Conservation (phyloP, 2,329 filamentous ascomycete genomes). For the Knufia fluminis region DNA sequence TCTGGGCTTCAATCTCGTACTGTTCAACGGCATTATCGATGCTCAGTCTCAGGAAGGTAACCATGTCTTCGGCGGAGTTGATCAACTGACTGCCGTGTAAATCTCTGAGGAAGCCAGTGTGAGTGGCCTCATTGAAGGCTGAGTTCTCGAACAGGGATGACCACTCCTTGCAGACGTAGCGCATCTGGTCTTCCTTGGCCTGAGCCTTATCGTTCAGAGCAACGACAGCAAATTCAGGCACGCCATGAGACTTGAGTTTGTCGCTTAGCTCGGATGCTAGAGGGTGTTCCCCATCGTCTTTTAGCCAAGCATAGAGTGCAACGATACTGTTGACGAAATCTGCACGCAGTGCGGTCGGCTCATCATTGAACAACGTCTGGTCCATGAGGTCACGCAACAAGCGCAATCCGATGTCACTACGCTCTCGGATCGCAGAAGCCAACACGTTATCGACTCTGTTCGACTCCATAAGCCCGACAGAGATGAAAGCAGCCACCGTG, state of each 20-base stretch:
- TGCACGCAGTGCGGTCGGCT: slow-evolving; percentile 67
- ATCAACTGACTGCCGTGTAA: slow-evolving; percentile 67
- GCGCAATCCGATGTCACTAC: slow-evolving; percentile 63
- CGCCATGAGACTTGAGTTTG: slow-evolving; percentile 48
- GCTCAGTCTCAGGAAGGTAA: slow-evolving; percentile 68
- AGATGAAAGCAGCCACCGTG: slow-evolving; percentile 52
- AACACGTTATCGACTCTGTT: slow-evolving; percentile 61
- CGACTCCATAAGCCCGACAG: slow-evolving; percentile 52
- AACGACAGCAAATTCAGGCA: slow-evolving; percentile 47
- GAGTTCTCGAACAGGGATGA: slow-evolving; percentile 68
- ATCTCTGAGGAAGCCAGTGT: slow-evolving; percentile 72
- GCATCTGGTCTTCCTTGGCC: slow-evolving; percentile 69
- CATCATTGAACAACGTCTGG: slow-evolving; percentile 66
- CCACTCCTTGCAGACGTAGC: slow-evolving; percentile 97
- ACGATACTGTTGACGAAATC: slow-evolving; percentile 80
- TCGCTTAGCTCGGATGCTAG: slow-evolving; percentile 62
- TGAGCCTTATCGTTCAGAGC: slow-evolving; percentile 47
- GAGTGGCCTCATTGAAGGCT: slow-evolving; percentile 63
- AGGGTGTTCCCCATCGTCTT: slow-evolving; percentile 58
- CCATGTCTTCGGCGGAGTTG: slow-evolving; percentile 64
- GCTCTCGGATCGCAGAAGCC: slow-evolving; percentile 61
- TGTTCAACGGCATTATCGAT: slow-evolving; percentile 70
- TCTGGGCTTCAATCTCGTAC: slow-evolving; percentile 62
- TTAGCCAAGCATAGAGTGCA: slow-evolving; percentile 70
- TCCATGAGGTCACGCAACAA: slow-evolving; percentile 75